phyloP scores from a whole-genome alignment of 1,284 basidiomycete species.

The Jaminaea rosea region DNA sequence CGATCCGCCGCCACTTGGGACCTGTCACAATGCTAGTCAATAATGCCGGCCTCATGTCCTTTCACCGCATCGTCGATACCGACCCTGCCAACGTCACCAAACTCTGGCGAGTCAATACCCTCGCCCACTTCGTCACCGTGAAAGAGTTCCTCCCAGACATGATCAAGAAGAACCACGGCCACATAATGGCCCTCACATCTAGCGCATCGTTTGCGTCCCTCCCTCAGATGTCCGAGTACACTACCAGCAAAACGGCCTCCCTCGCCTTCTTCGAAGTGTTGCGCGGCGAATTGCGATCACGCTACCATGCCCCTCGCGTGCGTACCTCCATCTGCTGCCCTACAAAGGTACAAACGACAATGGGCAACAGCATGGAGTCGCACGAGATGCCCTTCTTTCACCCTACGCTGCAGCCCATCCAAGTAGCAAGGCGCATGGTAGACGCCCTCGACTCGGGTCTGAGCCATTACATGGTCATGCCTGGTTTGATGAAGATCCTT shows the following conservation, averaged over 20 bases:
- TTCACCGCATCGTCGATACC: slow-evolving; percentile 29
- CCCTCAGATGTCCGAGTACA: slow-evolving; percentile 38
- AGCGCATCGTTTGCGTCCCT: slow-evolving; percentile 33
- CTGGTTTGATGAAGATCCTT: slow-evolving; percentile 27
- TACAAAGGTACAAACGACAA: slow-evolving; percentile 43
- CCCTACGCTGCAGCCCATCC: slow-evolving; percentile 38
- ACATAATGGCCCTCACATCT: slow-evolving; percentile 38
- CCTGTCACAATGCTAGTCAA: slow-evolving; percentile 35
- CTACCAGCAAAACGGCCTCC: slow-evolving; percentile 38
- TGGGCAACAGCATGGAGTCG: slow-evolving; percentile 42
- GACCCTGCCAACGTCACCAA: slow-evolving; percentile 18
- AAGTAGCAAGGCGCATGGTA: slow-evolving; percentile 33
- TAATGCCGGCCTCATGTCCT: slow-evolving; percentile 39
- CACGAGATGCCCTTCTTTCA: slow-evolving; percentile 35
- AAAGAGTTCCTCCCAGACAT: slow-evolving; percentile 42
- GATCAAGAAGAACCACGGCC: slow-evolving; percentile 41
- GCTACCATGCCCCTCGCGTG: slow-evolving; percentile 35
- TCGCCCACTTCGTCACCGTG: slow-evolving; percentile 35
- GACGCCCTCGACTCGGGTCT: slow-evolving; percentile 35
- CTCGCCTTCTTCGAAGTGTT: slow-evolving; percentile 43
- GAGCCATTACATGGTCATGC: slow-evolving; percentile 35
- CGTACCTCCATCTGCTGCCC: slow-evolving; percentile 40
- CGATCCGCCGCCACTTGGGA: slow-evolving; percentile 23
- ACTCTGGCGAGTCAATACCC: slow-evolving; percentile 41
- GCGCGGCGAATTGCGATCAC: slow-evolving; percentile 32